Conservation (phyloP, 768 basidiomycete genomes). For the Panaeolus cyanescens region DNA sequence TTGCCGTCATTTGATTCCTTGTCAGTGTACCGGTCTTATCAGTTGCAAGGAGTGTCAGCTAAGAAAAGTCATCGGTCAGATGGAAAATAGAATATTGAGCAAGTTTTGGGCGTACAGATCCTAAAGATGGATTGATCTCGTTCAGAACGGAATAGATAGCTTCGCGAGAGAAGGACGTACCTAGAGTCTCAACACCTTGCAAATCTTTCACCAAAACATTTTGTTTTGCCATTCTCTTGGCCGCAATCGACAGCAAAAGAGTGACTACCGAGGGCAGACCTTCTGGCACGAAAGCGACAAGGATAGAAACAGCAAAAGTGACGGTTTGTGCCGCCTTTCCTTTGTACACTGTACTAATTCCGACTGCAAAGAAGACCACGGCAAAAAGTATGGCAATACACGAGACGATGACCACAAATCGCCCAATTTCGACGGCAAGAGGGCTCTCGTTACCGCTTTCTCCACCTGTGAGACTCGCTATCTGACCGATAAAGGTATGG, state of each 20-base stretch:
- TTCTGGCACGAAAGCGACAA: slow-evolving; percentile 64
- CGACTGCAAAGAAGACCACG: slow-evolving; percentile 64
- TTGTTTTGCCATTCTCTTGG: slow-evolving; percentile 70
- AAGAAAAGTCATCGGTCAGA: slow-evolving; percentile 12
- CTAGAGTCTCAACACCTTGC: slow-evolving; percentile 73
- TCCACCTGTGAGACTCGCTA: slow-evolving; percentile 64
- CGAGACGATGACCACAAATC: slow-evolving; percentile 65
- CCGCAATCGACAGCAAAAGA: slow-evolving; percentile 65
- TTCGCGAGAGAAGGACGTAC: slow-evolving; percentile 29
- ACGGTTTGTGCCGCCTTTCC: slow-evolving; percentile 61
- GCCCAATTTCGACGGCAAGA: slow-evolving; percentile 63
- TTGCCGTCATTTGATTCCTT: slow-evolving; percentile 70
- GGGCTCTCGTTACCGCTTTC: slow-evolving; percentile 68
- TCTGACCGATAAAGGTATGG: slow-evolving; percentile 71
- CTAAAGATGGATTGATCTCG: slow-evolving; percentile 44
- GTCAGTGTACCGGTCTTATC: slow-evolving; percentile 77
- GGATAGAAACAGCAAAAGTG: slow-evolving; percentile 60
- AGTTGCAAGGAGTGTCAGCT: slow-evolving; percentile 68
- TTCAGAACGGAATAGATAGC: slow-evolving; percentile 15
- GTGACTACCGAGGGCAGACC: slow-evolving; percentile 72
- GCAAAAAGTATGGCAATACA: slow-evolving; percentile 63
- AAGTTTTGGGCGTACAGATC: slow-evolving; percentile 32
- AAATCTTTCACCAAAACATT: slow-evolving; percentile 75
- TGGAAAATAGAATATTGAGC: background rate
- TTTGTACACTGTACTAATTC: slow-evolving; percentile 66